These are phyloP conservation scores for Curvularia spicifera DNA, from an alignment of 2,329 filamentous ascomycete species.

Conservation along the genomic window DNA sequence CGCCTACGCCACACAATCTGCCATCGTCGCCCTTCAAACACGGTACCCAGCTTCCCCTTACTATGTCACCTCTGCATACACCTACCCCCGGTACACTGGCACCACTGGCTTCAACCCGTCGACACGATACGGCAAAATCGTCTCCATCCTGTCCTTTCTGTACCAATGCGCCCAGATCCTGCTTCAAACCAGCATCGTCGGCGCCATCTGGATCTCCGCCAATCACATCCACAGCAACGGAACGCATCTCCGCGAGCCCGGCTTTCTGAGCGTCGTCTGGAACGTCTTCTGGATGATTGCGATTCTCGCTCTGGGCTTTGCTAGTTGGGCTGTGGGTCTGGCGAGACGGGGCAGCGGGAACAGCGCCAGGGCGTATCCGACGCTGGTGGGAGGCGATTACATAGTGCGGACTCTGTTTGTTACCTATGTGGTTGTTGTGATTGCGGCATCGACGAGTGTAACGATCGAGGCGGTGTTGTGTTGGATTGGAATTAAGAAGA, in stretches of 20 bases:
- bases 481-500: conserved; percentile 21
- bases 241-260: conserved; percentile 22
- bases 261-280: conserved; percentile 21
- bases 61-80: conserved; percentile 24
- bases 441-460: conserved; percentile 20
- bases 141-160: conserved; percentile 26
- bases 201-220: conserved; percentile 28
- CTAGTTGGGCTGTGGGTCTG: conserved; percentile 24
- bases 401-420: conserved; percentile 20
- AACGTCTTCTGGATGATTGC: conserved; percentile 25
- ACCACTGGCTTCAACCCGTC: conserved; percentile 1
- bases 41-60: conserved; percentile 18
- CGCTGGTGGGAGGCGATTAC: not conserved
- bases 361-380: conserved; percentile 16
- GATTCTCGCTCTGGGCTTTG: conserved; percentile 22
- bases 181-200: conserved; percentile 32
- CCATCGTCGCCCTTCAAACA: conserved; percentile 24
- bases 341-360: conserved; percentile 11
- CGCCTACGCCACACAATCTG: conserved; percentile 24
- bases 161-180: conserved; percentile 28
- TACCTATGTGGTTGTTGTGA: conserved; percentile 15
- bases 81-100: conserved; percentile 19
- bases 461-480: conserved; percentile 23
- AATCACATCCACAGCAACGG: conserved; percentile 28
- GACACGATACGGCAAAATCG: conserved; percentile 16